phyloP scores from a whole-genome alignment of 2,329 filamentous ascomycete genomes.

The Penicillium sp. region DNA sequence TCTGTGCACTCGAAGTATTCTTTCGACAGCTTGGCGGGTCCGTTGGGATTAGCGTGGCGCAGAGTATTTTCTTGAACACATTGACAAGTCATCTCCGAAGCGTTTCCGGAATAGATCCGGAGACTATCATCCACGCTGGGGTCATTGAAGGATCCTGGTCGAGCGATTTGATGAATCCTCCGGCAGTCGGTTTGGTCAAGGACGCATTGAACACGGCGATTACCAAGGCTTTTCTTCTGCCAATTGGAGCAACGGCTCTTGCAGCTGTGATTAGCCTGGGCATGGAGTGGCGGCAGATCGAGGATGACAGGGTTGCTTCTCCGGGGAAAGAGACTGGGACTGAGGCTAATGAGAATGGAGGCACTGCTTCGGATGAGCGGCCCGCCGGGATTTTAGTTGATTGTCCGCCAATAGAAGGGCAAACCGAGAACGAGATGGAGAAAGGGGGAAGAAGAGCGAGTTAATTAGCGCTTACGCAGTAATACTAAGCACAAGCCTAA shows the following conservation, averaged over 20 bases:
- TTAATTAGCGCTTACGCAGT: not conserved
- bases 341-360: not conserved
- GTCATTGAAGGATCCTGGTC: not conserved
- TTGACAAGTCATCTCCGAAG: not conserved
- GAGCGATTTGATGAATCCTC: not conserved
- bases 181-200: not conserved
- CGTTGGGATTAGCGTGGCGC: constrained; percentile 1
- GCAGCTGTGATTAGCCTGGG: not conserved
- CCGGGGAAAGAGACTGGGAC: not conserved
- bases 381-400: not conserved
- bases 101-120: not conserved
- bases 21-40: constrained; percentile 1
- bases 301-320: constrained; percentile 2
- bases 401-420: not conserved
- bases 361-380: not conserved
- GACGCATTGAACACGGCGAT: constrained; percentile 1
- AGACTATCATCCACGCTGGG: not conserved
- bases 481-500: not conserved
- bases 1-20: constrained; percentile 2
- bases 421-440: not conserved
- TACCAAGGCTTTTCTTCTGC: not conserved
- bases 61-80: constrained; percentile 1
- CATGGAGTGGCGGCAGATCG: not conserved
- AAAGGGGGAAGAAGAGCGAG: not conserved
- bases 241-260: not conserved